These are phyloP conservation scores for Plasmodium reichenowi DNA, from an alignment of 169 alveolate genomes.

Conservation along the genomic window DNA sequence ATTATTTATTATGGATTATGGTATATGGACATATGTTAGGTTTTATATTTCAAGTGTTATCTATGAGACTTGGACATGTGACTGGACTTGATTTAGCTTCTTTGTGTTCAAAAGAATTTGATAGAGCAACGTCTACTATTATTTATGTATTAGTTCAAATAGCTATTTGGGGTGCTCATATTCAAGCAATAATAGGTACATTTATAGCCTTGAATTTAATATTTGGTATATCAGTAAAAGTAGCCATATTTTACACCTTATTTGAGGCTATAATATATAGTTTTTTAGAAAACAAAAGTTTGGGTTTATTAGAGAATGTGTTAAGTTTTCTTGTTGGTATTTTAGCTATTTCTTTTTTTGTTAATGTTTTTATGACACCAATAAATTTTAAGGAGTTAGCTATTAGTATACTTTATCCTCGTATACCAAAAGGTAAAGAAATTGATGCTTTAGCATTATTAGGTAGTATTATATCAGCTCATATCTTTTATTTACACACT, in stretches of 20 bases:
- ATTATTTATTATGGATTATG: constrained; percentile 80
- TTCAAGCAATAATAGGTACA: constrained; percentile 67
- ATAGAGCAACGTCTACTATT: constrained; percentile 34
- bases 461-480: constrained; percentile 74
- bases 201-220: constrained; percentile 69
- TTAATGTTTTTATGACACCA: constrained; percentile 70
- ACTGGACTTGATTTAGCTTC: constrained; percentile 83
- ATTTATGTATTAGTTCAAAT: constrained; percentile 52
- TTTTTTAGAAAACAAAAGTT: constrained; percentile 62
- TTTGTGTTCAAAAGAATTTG: constrained; percentile 60
- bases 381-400: constrained; percentile 50
- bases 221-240: constrained; percentile 56
- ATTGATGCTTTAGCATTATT: constrained; percentile 64
- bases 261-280: constrained; percentile 68
- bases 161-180: constrained; percentile 76
- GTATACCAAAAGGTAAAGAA: constrained; percentile 60
- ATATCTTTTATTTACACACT: constrained; percentile 73
- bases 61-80: constrained; percentile 81
- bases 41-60: constrained; percentile 79
- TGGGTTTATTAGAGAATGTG: constrained; percentile 47
- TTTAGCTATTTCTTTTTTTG: constrained; percentile 39
- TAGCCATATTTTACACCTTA: constrained; percentile 58
- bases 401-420: constrained; percentile 40
- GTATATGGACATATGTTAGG: constrained; percentile 80
- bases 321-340: constrained; percentile 68